These are phyloP conservation scores for Lasiodiplodia gonubiensis DNA, from an alignment of 2,329 filamentous ascomycete species.

Conservation along the genomic window DNA sequence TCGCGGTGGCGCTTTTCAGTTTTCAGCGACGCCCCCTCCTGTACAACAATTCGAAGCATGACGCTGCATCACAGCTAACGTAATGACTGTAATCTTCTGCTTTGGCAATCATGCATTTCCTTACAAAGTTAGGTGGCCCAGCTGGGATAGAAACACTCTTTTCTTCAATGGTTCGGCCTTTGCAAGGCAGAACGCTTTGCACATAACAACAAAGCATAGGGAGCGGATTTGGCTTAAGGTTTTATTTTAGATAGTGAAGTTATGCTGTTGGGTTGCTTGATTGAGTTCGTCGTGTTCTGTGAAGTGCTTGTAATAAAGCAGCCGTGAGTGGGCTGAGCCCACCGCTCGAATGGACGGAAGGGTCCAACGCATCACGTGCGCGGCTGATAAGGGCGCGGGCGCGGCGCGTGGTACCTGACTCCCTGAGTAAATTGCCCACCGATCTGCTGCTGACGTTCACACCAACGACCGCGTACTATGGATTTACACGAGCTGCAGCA, in stretches of 20 bases:
- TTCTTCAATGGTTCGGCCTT: conserved; percentile 16
- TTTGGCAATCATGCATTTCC: conserved; percentile 38
- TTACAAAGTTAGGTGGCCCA: conserved; percentile 30
- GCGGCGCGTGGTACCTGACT: conserved; percentile 7
- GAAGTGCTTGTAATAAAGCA: neutral
- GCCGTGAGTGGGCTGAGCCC: neutral
- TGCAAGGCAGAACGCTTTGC: conserved; percentile 28
- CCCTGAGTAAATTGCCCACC: conserved; percentile 15
- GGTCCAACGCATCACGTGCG: conserved; percentile 11
- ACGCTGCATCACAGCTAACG: conserved; percentile 38
- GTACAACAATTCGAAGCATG: conserved; percentile 47
- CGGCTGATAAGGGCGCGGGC: conserved; percentile 14
- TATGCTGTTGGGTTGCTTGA: conserved; percentile 22
- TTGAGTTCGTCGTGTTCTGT: neutral
- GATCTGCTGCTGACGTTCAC: conserved; percentile 1
- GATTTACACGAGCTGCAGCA: conserved; percentile 62
- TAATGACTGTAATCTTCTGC: conserved; percentile 49
- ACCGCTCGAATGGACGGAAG: neutral
- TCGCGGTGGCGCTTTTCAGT: conserved; percentile 26
- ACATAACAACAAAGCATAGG: conserved; percentile 30
- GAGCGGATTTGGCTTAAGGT: conserved; percentile 26
- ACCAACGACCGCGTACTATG: conserved; percentile 49
- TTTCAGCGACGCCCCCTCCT: conserved; percentile 32
- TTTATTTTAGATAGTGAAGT: conserved; percentile 29
- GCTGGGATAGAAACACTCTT: conserved; percentile 27